Evolutionary conservation across 495 filamentous ascomycete species (phyloP), one percentile per base, ranked within the genome.

Genomic region (Penicillium diatomitis): DNA sequence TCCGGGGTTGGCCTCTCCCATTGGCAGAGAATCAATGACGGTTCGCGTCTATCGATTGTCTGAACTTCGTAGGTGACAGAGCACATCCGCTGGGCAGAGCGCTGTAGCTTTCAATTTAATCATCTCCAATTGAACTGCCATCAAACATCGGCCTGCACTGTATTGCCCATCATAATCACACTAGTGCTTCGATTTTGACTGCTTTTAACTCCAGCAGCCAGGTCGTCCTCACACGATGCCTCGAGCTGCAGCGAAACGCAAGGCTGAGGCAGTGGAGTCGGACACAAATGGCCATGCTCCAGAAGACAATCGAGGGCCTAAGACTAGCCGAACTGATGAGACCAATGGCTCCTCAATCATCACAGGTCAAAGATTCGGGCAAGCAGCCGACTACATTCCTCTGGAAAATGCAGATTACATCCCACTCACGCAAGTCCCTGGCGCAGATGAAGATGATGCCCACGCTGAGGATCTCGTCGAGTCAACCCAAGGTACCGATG

Each of bases 401-500:
- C 3, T 28, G 3, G 60, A 75, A 31, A 56, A 57, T 6, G 52
- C 67, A 7, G 48, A 66, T 8, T 71, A 63, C 30, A 53, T 74
- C 9, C 63, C 69, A 30, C 43, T 64, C 10, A 57, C 65, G 5
- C 65, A 69, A 41, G 50, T 57, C 36, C n/a, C 49, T 12, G 58
- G 50, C 0, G 57, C 45, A 3, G 66, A 68, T n/a, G 67, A 67
- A 11, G 68, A 71, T 6, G 70, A 74, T 48, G 70, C 56, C 8
- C 50, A 58, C n/a, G 69, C 68, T 30, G 53, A 52, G 4, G 48
- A 63, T 38, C 8, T 69, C 11, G 46, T 71, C 6, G 60, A 61
- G 27, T 55, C 55, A 6, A 68, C 51, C 27, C 71, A 75, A 50
- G 70, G 63, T n/a, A 54, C 44, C 10, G 72, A 70, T 42, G 74